phyloP scores from a whole-genome alignment of 176 grass and related monocot genomes.

The Chloris gayana region DNA sequence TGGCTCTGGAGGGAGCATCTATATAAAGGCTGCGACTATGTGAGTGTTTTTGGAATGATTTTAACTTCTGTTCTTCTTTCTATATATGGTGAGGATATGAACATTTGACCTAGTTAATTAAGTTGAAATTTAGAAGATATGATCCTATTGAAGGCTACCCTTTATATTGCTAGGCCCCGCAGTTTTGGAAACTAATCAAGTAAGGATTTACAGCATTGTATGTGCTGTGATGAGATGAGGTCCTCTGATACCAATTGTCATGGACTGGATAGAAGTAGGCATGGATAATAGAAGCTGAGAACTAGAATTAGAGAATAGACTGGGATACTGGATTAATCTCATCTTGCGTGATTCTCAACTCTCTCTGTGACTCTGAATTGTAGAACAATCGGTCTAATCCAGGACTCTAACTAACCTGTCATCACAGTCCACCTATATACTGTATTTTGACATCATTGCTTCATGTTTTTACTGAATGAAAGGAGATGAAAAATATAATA shows the following conservation, averaged over 20 bases:
- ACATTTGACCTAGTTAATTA: constrained; percentile 7
- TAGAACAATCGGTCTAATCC: too few species aligned
- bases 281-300: too few species aligned
- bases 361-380: too few species aligned
- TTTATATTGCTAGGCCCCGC: constrained; percentile 15
- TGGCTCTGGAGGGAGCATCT: constrained; percentile 91
- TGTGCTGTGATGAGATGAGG: constrained; percentile 18
- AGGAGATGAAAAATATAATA: not conserved
- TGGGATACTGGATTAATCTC: too few species aligned
- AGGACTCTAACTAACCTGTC: too few species aligned
- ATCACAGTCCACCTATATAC: not conserved
- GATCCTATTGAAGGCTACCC: not conserved
- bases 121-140: constrained; percentile 29
- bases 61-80: constrained; percentile 25
- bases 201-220: not conserved
- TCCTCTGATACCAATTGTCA: too few species aligned
- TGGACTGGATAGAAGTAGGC: too few species aligned
- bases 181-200: constrained; percentile 11
- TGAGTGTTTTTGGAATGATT: constrained; percentile 53
- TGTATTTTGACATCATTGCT: not conserved
- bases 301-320: too few species aligned
- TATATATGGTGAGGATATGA: constrained; percentile 1
- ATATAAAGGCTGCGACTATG: constrained; percentile 73
- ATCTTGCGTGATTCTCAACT: not conserved
- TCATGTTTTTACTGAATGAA: constrained; percentile 11